These are phyloP conservation scores for Coriaria nepalensis DNA, from an alignment of 306 rosid genomes.

Conservation along the genomic window DNA sequence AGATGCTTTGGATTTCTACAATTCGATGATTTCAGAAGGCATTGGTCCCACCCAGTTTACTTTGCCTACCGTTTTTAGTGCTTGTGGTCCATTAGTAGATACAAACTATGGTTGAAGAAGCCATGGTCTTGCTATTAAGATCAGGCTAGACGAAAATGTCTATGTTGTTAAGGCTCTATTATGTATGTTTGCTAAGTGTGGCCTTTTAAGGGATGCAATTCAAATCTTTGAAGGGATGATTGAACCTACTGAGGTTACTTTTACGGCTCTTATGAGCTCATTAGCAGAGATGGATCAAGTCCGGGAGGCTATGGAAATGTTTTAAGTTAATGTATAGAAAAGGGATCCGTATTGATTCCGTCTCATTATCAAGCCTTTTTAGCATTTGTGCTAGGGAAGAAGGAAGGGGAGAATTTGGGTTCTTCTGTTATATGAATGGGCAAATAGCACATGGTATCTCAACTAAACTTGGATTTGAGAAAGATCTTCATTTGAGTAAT, in stretches of 20 bases:
- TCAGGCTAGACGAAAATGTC: slow-evolving; percentile 39
- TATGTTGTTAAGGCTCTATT: slow-evolving; percentile 49
- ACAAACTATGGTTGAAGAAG: slow-evolving; percentile 35
- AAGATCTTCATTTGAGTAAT: slow-evolving; percentile 52
- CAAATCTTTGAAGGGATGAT: slow-evolving; percentile 34
- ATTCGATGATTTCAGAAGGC: slow-evolving; percentile 33
- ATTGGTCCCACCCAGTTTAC: slow-evolving; percentile 48
- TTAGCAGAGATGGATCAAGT: slow-evolving; percentile 31
- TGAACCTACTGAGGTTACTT: slow-evolving; percentile 65
- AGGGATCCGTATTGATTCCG: slow-evolving; percentile 42
- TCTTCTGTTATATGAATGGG: slow-evolving; percentile 25
- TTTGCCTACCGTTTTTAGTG: slow-evolving; percentile 51
- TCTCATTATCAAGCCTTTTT: slow-evolving; percentile 48
- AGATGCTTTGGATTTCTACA: slow-evolving; percentile 39
- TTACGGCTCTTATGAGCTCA: slow-evolving; percentile 61
- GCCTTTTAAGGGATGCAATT: slow-evolving; percentile 35
- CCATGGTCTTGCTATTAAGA: slow-evolving; percentile 47
- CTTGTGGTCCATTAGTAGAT: slow-evolving; percentile 32
- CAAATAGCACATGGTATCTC: slow-evolving; percentile 38
- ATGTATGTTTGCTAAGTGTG: slow-evolving; percentile 52
- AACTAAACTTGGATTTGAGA: slow-evolving; percentile 49
- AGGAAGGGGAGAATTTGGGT: slow-evolving; percentile 22
- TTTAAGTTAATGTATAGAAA: slow-evolving; percentile 50
- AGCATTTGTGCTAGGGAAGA: slow-evolving; percentile 39
- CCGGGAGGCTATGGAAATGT: slow-evolving; percentile 37